phyloP scores from a whole-genome alignment of 345 rosid species.

The Citrus mangshanensis region DNA sequence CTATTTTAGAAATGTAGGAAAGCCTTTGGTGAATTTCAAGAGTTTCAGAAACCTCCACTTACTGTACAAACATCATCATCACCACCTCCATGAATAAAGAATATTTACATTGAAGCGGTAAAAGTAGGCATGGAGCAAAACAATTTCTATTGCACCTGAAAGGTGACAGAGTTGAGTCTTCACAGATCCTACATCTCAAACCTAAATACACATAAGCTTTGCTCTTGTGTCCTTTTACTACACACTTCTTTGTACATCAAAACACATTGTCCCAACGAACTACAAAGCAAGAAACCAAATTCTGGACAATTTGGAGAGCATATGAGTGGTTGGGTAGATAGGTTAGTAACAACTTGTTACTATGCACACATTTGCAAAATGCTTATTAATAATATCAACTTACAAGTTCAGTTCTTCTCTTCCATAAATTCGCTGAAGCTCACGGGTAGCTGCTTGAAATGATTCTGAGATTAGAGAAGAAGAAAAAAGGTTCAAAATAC shows the following conservation, averaged over 20 bases:
- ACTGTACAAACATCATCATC: too few relatives aligned
- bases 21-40: background rate
- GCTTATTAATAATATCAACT: background rate
- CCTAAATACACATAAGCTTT: background rate
- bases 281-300: background rate
- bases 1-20: background rate
- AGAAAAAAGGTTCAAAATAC: background rate
- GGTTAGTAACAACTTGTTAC: conserved; percentile 2
- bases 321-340: background rate
- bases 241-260: background rate
- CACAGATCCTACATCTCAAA: background rate
- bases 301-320: background rate
- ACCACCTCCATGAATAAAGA: background rate
- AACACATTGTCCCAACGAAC: background rate
- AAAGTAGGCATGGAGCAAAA: background rate
- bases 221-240: background rate
- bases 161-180: background rate
- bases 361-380: conserved; percentile 12
- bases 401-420: conserved; percentile 61
- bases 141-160: background rate
- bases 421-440: conserved; percentile 85
- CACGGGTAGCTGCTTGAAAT: conserved; percentile 85
- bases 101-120: background rate
- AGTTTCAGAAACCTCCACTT: background rate
- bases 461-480: conserved; percentile 48